Evolutionary conservation across 2,329 filamentous ascomycete species (phyloP).

Genomic region (Raffaelea arxii): DNA sequence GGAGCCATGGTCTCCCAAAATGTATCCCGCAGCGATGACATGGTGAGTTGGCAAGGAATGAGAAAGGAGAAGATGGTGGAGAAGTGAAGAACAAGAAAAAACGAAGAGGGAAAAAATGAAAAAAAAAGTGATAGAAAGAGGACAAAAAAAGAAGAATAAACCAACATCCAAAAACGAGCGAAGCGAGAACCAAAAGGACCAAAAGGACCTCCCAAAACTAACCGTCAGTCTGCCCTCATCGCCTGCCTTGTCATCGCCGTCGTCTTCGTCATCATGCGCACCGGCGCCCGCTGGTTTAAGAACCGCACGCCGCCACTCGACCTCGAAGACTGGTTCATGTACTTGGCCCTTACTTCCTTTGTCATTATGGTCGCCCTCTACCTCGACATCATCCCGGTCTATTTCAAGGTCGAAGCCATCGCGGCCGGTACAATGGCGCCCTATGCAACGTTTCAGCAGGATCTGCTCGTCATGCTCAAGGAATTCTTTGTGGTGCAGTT

Average conservation of each 20-base stretch:
- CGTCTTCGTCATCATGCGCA: not conserved
- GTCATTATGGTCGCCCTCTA: not conserved
- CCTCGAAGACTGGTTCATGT: not conserved
- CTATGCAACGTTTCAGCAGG: not conserved
- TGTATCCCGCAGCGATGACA: not conserved
- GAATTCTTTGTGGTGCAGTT: not conserved
- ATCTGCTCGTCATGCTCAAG: not conserved
- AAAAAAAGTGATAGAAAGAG: too few relatives aligned
- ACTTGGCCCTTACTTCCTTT: not conserved
- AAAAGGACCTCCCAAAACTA: not conserved
- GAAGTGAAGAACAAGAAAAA: too few relatives aligned
- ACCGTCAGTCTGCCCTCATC: not conserved
- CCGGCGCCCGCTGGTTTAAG: not conserved
- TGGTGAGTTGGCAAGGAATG: too few relatives aligned
- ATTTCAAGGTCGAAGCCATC: not conserved
- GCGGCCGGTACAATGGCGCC: not conserved
- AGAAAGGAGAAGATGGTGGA: too few relatives aligned
- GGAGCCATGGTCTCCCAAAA: not conserved
- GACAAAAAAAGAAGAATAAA: too few relatives aligned
- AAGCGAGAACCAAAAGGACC: too few relatives aligned
- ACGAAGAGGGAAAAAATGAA: too few relatives aligned
- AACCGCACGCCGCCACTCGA: not conserved
- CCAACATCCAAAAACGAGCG: too few relatives aligned
- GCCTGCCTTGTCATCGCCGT: not conserved
- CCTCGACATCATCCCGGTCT: not conserved